Base-by-base conservation (phyloP, 352 stramenopile species). In the Globisporangium acanthophoron region DNA sequence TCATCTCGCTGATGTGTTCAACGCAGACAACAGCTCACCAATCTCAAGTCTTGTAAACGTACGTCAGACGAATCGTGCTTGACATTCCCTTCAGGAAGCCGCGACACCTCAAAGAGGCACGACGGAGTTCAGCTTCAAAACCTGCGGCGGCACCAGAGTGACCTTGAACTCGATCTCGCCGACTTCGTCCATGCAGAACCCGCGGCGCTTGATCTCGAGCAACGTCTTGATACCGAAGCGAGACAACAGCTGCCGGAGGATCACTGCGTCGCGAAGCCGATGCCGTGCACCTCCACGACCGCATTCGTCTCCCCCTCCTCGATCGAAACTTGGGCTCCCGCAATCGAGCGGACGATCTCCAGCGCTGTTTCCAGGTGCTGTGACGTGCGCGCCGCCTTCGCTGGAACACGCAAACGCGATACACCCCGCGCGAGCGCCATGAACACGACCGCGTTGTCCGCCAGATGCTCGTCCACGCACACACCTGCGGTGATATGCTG, bases 391-490 rank as follows among this genome's bases (percentile, higher is more conserved):
- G 73, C 62, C 0, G 64, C 61, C 39, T 78, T 78, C 9, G 61
- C 57, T 0, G 78, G 76, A 18, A 91, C 72, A 11, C 78, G 76
- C 39, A 91, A 48, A 0, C 67, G 59, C 33, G 81, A 92, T 0
- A 67, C 72, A 1, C 79, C 81, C 12, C 44, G 40, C 1, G 81
- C 77, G 20, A 92, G 66, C 12, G 76, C 74, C 79, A 92, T 88
- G 54, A 77, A 88, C 35, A 90, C 74, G 21, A 90, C 66, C 1
- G 63, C 59, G 45, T 92, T 90, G 65, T 92, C 81, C 0, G 81
- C 79, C 1, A 92, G 52, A 57, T 92, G 79, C 56, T 90, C 81
- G 48, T 90, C 81, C 39, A 92, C 67, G 43, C 79, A 92, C 3
- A 79, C 64, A 16, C 80, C 76, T 16, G 72, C 71, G 1, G 69